phyloP scores from a whole-genome alignment of 1,139 yeast species.

The Blastobotrys proliferans region DNA sequence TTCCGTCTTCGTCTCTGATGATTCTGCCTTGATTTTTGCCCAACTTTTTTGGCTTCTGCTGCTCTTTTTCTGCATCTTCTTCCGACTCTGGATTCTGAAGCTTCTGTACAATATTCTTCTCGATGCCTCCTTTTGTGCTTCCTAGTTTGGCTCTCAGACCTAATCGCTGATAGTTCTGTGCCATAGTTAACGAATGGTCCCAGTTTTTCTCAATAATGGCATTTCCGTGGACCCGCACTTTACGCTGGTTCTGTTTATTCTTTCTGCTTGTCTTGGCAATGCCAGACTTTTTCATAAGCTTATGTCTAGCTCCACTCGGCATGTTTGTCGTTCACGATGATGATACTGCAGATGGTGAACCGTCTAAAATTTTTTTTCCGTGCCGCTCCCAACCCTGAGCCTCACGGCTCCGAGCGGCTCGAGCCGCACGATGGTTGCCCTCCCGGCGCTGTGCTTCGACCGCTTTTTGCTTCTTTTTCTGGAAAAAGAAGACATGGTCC shows the following conservation, averaged over 20 bases:
- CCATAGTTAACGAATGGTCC: slow-evolving; percentile 77
- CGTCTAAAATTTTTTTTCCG: slow-evolving; percentile 1
- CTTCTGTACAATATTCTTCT: slow-evolving; percentile 30
- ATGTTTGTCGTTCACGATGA: slow-evolving; percentile 3
- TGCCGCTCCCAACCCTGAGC: too few relatives aligned
- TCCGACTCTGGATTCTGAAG: slow-evolving; percentile 32
- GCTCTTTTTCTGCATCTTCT: too few relatives aligned
- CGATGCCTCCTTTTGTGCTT: slow-evolving; percentile 44
- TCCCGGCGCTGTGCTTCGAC: too few relatives aligned
- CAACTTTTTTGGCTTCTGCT: slow-evolving; percentile 48
- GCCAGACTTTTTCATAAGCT: slow-evolving; percentile 76
- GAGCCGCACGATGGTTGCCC: too few relatives aligned
- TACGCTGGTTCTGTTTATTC: slow-evolving; percentile 62
- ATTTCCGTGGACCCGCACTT: slow-evolving; percentile 60
- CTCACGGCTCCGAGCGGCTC: too few relatives aligned
- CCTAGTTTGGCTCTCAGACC: slow-evolving; percentile 72
- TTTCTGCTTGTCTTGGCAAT: slow-evolving; percentile 65
- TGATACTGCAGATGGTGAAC: background rate
- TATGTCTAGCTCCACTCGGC: slow-evolving; percentile 61
- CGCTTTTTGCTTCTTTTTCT: too few relatives aligned
- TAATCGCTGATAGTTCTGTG: slow-evolving; percentile 68
- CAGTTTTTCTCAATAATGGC: slow-evolving; percentile 86
- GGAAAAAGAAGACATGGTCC: too few relatives aligned
- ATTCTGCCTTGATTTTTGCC: slow-evolving; percentile 77
- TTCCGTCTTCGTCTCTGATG: slow-evolving; percentile 68